Evolutionary conservation across 257 asterid genomes (phyloP).

Genomic region (Solanum lignicaule): DNA sequence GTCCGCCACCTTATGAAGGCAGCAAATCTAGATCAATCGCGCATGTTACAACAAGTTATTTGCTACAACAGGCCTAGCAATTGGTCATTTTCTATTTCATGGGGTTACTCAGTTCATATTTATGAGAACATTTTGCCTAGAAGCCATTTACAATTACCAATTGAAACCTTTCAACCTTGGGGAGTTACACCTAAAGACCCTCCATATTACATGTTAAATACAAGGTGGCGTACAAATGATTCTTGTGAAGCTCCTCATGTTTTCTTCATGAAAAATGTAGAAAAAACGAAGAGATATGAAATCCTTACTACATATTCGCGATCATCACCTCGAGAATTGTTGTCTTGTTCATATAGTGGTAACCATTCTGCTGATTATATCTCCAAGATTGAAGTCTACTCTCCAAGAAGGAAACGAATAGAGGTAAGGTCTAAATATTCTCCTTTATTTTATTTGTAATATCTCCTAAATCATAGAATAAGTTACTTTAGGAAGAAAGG

Average conservation of each 20-base stretch:
- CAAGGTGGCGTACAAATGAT: constrained; percentile 29
- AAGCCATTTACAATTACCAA: constrained; percentile 42
- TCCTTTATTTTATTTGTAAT: not conserved
- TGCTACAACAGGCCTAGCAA: constrained; percentile 35
- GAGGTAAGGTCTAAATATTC: constrained; percentile 12
- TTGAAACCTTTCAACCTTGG: constrained; percentile 54
- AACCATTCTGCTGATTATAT: constrained; percentile 26
- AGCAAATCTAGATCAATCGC: constrained; percentile 51
- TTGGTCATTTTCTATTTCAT: constrained; percentile 67
- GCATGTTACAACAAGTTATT: constrained; percentile 62
- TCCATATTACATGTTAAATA: constrained; percentile 55
- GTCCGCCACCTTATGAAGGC: constrained; percentile 63
- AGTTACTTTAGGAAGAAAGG: not conserved
- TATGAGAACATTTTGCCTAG: constrained; percentile 50
- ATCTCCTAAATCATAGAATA: not conserved
- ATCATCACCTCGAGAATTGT: constrained; percentile 13
- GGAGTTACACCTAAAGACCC: not conserved
- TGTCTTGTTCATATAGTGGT: constrained; percentile 18
- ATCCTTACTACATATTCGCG: constrained; percentile 29
- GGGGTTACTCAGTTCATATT: constrained; percentile 71
- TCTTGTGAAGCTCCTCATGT: constrained; percentile 47
- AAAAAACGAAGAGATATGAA: not conserved
- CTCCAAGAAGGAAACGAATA: constrained; percentile 32
- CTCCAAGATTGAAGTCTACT: constrained; percentile 26
- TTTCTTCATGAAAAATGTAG: constrained; percentile 30